Evolutionary conservation across 176 grass and related monocot species (phyloP), one percentile per base, ranked within the genome.

Genomic region (Saccharum spontaneum): DNA sequence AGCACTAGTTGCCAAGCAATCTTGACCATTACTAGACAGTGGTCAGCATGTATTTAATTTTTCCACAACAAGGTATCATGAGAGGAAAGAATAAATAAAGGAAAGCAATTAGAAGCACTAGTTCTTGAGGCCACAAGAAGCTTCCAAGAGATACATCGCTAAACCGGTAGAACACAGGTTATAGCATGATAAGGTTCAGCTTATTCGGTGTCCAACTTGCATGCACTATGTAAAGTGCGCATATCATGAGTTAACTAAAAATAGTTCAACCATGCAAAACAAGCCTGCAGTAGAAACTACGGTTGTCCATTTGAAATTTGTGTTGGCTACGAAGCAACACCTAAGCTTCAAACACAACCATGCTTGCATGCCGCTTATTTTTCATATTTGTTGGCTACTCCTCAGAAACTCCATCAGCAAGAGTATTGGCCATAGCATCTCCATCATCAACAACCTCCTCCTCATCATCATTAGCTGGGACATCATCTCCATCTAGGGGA

Each of bases 301-400:
- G 1, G 2, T 11, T 12, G 2, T 5, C 17, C 34, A 15, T 41
- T 48, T 37, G 18, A 74, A 24, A 45, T 9, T 17, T 71, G 37
- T 34, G 17, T 43, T 43, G 3, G 38, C 49, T 18, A 54, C 16
- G 1, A 54, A 54, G 49, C 16, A 18, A 2, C 49, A 72, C 11
- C 24, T 0, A 49, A 30, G 14, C 24, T 48, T 30, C 13, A 73
- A 73, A 45, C 43, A 26, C 23, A 45, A 28, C 60, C n/a, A 45
- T 12, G 39, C 23, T 71, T 64, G 14, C 62, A 76, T 63, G 40
- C 2, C 8, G 23, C 10, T 76, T 50, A 46, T 66, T 66, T 14
- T 24, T 23, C 16, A 54, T 60, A 70, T 71, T 49, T 64, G 80
- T 33, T 49, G 18, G 7, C 67, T 79, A 88, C 17, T 83, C 52